phyloP scores from a whole-genome alignment of 177 flowering plant species.

The Vitis hybrid region DNA sequence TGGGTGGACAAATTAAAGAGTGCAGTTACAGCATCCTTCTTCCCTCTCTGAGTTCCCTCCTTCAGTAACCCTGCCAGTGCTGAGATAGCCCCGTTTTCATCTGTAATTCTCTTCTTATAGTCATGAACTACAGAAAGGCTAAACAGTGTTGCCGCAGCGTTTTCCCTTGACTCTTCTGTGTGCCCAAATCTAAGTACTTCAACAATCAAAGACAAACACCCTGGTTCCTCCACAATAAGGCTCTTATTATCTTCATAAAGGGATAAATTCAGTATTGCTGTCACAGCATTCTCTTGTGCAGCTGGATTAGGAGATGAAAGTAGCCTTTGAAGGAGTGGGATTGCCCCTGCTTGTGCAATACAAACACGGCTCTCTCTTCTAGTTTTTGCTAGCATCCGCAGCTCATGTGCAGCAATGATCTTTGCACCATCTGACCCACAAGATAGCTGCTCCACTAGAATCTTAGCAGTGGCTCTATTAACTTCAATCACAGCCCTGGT shows the following conservation, averaged over 20 bases:
- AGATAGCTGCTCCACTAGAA: constrained; percentile 65
- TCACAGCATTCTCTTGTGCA: constrained; percentile 94
- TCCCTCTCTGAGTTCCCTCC: constrained; percentile 73
- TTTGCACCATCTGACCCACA: constrained; percentile 52
- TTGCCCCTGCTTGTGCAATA: constrained; percentile 93
- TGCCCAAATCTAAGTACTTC: constrained; percentile 66
- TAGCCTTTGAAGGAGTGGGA: constrained; percentile 62
- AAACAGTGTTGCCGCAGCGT: constrained; percentile 95
- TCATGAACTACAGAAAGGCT: constrained; percentile 91
- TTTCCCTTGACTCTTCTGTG: constrained; percentile 81
- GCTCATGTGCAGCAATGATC: constrained; percentile 74
- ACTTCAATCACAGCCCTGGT: constrained; percentile 75
- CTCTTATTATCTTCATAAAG: constrained; percentile 81
- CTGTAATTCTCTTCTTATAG: constrained; percentile 76
- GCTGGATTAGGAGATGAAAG: constrained; percentile 52
- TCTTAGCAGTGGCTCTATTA: constrained; percentile 67
- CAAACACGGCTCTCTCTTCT: constrained; percentile 81
- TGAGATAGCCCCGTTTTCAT: constrained; percentile 66
- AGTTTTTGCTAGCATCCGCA: constrained; percentile 79
- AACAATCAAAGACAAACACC: constrained; percentile 70
- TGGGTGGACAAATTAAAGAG: constrained; percentile 84
- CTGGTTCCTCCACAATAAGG: constrained; percentile 74
- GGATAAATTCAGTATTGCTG: constrained; percentile 88
- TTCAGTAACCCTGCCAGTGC: constrained; percentile 59
- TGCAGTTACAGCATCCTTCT: constrained; percentile 93